Base-by-base conservation (phyloP, 164 flowering plant genomes). In the Kingdonia uniflora region DNA sequence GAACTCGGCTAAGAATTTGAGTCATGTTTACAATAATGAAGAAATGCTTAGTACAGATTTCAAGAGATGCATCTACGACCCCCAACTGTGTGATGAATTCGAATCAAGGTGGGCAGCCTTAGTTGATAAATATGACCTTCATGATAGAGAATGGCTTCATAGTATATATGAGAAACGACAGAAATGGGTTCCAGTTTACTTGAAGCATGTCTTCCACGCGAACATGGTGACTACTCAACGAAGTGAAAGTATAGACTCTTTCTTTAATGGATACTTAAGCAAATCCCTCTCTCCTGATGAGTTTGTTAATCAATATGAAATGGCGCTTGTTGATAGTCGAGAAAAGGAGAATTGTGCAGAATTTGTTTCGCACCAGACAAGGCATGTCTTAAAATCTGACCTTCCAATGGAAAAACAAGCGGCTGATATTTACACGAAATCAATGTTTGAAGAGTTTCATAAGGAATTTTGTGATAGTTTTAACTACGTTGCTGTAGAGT, bases 381-480 rank as follows among this genome's bases (percentile, higher is more conserved):
- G 41, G 54, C 61, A 51, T 42, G 21, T 42, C 20, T 51, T 59
- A 19, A 59, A 50, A 40, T 42, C 62, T 1, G 55, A 50, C 14
- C 62, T 59, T 42, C 62, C 55, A 26, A 35, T 59, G 41, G 62
- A 59, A 42, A 59, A 59, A 42, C 62, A 59, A 51, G 62, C 62
- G 6, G 55, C 55, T 41, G 62, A 51, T 14, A 42, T 33, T 51
- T 59, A 59, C 49, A 59, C 42, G 6, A 51, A 49, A 51, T 42
- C 54, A 42, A 35, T 51, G 54, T 59, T 59, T 42, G 45, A 51
- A 43, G 62, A 59, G 56, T 59, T 59, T 40, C 62, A 59, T 17
- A 59, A 51, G 26, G 62, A 59, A 49, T 59, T 59, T 42, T 51
- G 49, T 51, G 55, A 51, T 29, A 59, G 62, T 59, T 50, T 59